Conservation (phyloP, 352 stramenopile genomes). For the Blastocystis sp. region DNA sequence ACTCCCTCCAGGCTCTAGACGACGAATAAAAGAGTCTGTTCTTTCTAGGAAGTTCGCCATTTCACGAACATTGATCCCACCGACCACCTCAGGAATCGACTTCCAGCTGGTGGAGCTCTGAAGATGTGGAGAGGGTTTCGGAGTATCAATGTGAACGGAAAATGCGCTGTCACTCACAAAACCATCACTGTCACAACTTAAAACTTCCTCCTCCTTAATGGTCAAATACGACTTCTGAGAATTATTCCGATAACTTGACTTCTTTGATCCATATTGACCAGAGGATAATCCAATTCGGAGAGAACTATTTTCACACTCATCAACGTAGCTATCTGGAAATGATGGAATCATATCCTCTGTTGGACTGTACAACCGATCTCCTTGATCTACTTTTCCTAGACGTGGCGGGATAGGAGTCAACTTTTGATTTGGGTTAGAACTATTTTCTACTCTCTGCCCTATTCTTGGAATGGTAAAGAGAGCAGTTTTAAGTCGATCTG, state of each 20-base stretch:
- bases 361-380: too few species aligned
- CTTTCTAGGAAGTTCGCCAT: slow-evolving; percentile 51
- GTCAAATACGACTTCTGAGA: neutral
- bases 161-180: neutral
- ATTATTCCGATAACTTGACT: neutral
- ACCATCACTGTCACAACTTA: slow-evolving; percentile 17
- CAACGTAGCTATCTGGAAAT: too few species aligned
- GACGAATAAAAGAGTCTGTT: slow-evolving; percentile 48
- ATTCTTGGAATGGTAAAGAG: too few species aligned
- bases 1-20: neutral
- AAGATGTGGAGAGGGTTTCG: neutral
- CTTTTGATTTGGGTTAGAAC: too few species aligned
- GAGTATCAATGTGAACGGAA: neutral
- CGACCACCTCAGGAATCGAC: neutral
- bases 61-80: slow-evolving; percentile 19
- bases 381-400: too few species aligned
- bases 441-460: too few species aligned
- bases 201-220: neutral
- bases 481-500: too few species aligned
- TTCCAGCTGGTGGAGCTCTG: neutral
- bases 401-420: too few species aligned
- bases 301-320: neutral
- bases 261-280: neutral
- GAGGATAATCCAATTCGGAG: neutral
- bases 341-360: too few species aligned